Percentiles rank a stretch among this genome's conserved stretches.
These are phyloP conservation scores for Fagopyrum homotropicum DNA, from an alignment of 148 eudicot genomes.

Conservation along the genomic window DNA sequence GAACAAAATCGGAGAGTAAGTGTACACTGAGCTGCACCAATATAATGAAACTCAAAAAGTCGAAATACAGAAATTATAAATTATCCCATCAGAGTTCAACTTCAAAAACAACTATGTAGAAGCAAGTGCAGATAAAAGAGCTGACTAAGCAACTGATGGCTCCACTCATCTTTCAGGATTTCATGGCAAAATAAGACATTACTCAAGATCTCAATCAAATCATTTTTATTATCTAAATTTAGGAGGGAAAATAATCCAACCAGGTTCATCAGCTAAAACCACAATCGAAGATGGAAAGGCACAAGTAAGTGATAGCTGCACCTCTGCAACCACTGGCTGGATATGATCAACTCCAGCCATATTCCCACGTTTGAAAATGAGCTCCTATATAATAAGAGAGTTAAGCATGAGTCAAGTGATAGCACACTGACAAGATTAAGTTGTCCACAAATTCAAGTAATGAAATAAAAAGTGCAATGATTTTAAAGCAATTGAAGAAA, in stretches of 20 bases:
- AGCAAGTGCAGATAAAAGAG: not conserved
- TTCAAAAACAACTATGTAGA: not conserved
- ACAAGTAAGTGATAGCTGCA: constrained; percentile 48
- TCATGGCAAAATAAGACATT: not conserved
- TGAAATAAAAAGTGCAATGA: not conserved
- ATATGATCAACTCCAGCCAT: constrained; percentile 69
- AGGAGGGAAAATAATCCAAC: constrained; percentile 25
- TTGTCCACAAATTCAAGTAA: not conserved
- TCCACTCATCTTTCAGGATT: constrained; percentile 4
- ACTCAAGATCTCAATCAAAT: not conserved
- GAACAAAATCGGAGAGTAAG: not conserved
- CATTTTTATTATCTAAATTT: not conserved
- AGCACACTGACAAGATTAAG: not conserved
- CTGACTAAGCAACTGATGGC: not conserved
- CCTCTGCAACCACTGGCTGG: constrained; percentile 63
- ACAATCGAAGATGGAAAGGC: constrained; percentile 59
- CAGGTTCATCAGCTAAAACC: constrained; percentile 70
- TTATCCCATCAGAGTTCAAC: not conserved
- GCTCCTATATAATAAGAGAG: constrained; percentile 28
- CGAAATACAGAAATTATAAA: not conserved
- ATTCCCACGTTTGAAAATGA: constrained; percentile 84
- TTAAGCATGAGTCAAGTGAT: constrained; percentile 10
- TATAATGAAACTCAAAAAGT: not conserved
- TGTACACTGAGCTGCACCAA: not conserved
- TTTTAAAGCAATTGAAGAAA: not conserved